Evolutionary conservation across 2,329 filamentous ascomycete species (phyloP), one percentile per base, ranked within the genome.

Genomic region (Arthrobotrys sinensis): DNA sequence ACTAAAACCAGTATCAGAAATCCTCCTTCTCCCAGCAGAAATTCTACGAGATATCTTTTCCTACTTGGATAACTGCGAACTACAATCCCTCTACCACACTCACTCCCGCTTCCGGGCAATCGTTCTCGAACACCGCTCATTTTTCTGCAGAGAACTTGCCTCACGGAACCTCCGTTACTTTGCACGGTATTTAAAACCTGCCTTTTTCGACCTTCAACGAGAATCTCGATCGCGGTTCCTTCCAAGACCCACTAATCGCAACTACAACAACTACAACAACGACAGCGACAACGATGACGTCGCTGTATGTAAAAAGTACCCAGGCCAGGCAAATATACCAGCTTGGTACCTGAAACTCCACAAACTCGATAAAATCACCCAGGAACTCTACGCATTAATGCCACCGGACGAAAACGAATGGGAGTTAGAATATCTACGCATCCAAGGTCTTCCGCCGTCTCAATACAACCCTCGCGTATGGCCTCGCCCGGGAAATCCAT

Each of bases 1-100:
- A 14, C 16, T 10, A 21, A 48, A 34, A 19, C 3, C 28, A 14
- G 40, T 57, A 34, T 45, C 73, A 12, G 24, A 36, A 36, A 71
- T 77, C 3, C 66, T 77, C 3, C 73, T 71, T 0, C 73, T 77
- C 40, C 73, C 73, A n/a, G 66, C 73, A 6, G 73, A 77, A 16
- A 63, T 77, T 6, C 62, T 77, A 3, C 60, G 73, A 21, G 73
- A 71, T 28, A 71, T 77, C 34, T 77, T 77, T 38, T 65, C 73
- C 1, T 77, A 77, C 60, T 43, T 77, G 24, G 60, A 77, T 16
- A 53, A 32, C 50, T 7, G 40, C 28, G 67, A 66, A 2, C 28
- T 77, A 8, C 73, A 77, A 32, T 34, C 66, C 1, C 45, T 77
- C 4, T 63, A 71, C 43, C 32, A 77, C 40, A 77, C 66, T 2